Percentiles rank a stretch among this genome's conserved stretches.
These are phyloP conservation scores for Reticulascus tulasneorum DNA, from an alignment of 2,329 filamentous ascomycete genomes.

Conservation along the genomic window DNA sequence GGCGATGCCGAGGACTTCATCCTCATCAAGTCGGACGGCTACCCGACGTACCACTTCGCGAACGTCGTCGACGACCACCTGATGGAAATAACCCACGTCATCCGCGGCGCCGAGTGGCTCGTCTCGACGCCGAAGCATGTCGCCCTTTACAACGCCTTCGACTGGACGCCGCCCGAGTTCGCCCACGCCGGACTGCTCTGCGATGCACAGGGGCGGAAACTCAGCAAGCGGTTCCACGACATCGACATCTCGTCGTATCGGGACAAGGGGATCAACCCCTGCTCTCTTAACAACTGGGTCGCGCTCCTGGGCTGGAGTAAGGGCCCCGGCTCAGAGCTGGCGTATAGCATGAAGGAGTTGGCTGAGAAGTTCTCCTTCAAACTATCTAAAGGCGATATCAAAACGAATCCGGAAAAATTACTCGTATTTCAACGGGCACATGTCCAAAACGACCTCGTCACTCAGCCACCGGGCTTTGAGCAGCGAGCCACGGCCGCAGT, in stretches of 20 bases:
- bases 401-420: constrained; percentile 76
- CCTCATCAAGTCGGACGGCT: constrained; percentile 84
- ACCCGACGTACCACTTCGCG: constrained; percentile 93
- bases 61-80: constrained; percentile 95
- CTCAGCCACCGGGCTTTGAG: too few relatives aligned
- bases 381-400: constrained; percentile 87
- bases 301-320: constrained; percentile 77
- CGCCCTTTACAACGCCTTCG: constrained; percentile 71
- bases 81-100: constrained; percentile 95
- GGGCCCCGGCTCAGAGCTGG: constrained; percentile 49
- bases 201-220: constrained; percentile 64
- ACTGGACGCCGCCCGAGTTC: constrained; percentile 70
- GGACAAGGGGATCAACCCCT: constrained; percentile 40
- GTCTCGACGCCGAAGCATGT: constrained; percentile 77
- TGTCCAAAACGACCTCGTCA: too few relatives aligned
- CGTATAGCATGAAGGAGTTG: constrained; percentile 68
- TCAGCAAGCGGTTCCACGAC: constrained; percentile 76
- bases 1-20: constrained; percentile 74
- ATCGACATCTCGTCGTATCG: constrained; percentile 51
- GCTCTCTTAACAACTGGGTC: constrained; percentile 70
- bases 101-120: constrained; percentile 94
- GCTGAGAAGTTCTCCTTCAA: constrained; percentile 75
- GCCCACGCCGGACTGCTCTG: constrained; percentile 77
- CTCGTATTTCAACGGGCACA: constrained; percentile 74
- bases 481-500: too few relatives aligned